Evolutionary conservation across 352 stramenopile species (phyloP).

Genomic region (Thraustochytrium striatum): DNA sequence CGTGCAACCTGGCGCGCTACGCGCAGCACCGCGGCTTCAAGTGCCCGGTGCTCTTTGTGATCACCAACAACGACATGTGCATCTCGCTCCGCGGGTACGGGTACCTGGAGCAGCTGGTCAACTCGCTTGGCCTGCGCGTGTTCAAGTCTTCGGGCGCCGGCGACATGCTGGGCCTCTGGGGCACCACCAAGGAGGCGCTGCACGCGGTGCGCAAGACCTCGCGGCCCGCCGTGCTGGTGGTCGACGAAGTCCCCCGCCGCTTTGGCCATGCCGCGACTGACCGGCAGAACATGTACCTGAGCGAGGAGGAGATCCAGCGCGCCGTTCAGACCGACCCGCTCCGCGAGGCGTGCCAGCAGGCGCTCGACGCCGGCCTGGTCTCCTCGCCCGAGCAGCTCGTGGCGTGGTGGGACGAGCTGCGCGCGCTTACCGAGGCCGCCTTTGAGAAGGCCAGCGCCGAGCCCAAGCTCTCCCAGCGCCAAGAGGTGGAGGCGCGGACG

Average conservation of each 20-base stretch:
- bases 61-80: conserved; percentile 67
- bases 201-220: conserved; percentile 58
- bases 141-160: conserved; percentile 58
- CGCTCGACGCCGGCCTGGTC: conserved; percentile 45
- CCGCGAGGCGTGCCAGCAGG: conserved; percentile 10
- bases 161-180: conserved; percentile 63
- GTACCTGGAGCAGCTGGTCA: conserved; percentile 55
- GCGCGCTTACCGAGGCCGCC: conserved; percentile 50
- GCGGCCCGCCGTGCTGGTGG: conserved; percentile 60
- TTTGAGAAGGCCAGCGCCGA: conserved; percentile 62
- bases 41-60: conserved; percentile 66
- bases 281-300: conserved; percentile 64
- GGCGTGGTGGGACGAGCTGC: conserved; percentile 60
- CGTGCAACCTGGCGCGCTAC: conserved; percentile 65
- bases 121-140: conserved; percentile 52
- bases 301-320: conserved; percentile 50
- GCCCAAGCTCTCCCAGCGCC: conserved; percentile 61
- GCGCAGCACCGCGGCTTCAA: conserved; percentile 61
- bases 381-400: conserved; percentile 53
- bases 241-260: conserved; percentile 60
- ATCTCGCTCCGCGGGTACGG: conserved; percentile 64
- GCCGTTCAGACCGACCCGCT: conserved; percentile 38
- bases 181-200: conserved; percentile 59
- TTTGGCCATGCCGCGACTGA: conserved; percentile 73
- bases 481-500: conserved; percentile 60